These are phyloP conservation scores for Erigeron philadelphicus DNA, from an alignment of 140 eudicot species.

Conservation along the genomic window DNA sequence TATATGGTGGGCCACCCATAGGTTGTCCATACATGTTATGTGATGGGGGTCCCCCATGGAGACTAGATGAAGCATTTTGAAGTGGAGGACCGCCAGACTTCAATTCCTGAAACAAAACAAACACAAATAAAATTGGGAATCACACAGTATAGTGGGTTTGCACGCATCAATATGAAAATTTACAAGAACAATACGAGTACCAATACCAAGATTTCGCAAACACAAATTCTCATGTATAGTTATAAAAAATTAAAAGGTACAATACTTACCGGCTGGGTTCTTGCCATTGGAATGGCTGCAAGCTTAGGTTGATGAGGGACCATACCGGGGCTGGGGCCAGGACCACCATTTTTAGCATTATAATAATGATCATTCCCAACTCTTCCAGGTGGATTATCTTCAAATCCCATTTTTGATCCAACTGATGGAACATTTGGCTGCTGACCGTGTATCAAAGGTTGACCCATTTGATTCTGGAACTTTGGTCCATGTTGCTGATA, in stretches of 20 bases:
- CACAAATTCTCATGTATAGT: too few species aligned
- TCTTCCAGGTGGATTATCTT: slow-evolving; percentile 55
- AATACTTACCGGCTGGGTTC: slow-evolving; percentile 59
- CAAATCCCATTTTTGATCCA: slow-evolving; percentile 53
- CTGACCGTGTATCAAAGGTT: slow-evolving; percentile 49
- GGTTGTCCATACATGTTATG: slow-evolving; percentile 55
- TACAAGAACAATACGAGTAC: too few species aligned
- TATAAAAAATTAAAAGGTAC: background rate
- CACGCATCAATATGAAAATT: too few species aligned
- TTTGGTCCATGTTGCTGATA: slow-evolving; percentile 55
- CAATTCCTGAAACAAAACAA: slow-evolving; percentile 47
- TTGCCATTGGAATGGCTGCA: slow-evolving; percentile 71
- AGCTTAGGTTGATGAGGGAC: slow-evolving; percentile 71
- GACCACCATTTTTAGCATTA: slow-evolving; percentile 46
- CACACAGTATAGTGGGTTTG: too few species aligned
- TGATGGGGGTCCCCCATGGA: slow-evolving; percentile 41
- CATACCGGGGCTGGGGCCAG: slow-evolving; percentile 20
- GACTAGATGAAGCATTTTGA: slow-evolving; percentile 40
- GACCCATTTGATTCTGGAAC: slow-evolving; percentile 61
- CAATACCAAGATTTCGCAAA: too few species aligned
- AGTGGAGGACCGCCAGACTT: slow-evolving; percentile 43
- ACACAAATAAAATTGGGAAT: slow-evolving; percentile 8
- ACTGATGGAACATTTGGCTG: slow-evolving; percentile 50
- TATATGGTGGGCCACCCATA: slow-evolving; percentile 50
- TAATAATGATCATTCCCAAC: slow-evolving; percentile 48